Base-by-base conservation (phyloP, 1,284 basidiomycete species). In the Ceratobasidium sp. region DNA sequence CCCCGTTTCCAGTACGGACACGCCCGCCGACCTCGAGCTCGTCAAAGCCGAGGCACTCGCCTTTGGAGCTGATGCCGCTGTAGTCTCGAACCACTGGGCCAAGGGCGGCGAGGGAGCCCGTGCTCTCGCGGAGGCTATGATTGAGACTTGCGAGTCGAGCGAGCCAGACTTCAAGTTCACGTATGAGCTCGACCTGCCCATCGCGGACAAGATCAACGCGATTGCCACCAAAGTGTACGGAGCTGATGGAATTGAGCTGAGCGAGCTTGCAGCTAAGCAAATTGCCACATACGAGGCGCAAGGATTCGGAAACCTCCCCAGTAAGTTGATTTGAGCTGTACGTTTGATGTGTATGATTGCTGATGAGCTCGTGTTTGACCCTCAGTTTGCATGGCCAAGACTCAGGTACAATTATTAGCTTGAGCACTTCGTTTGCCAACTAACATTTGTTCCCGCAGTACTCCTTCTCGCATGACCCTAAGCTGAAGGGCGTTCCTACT, bases 31-130 rank as follows among this genome's bases (percentile, higher is more conserved):
- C 81, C 88, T 98, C 73, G 90, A 90, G 73, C 88, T 98, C 67
- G 88, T 99, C 54, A 89, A 91, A 72, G 86, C 92, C 78, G 87
- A 92, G 80, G 88, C 97, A 16, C 86, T 96, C 35, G 85, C 87
- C 57, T 94, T 90, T 18, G 97, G 98, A 63, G 97, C 98, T 32
- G 95, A 99, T 81, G 95, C 94, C 73, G 98, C 97, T 32, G 91
- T 98, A 8, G 91, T 98, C 71, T 94, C 93, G 80, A 97, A 94
- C 84, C 97, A 98, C 85, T 99, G 96, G 96, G 96, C 95, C 21
- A 86, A 94, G 79, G 96, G 96, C 79, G 96, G 96, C 72, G 88
- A 88, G 54, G 96, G 96, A 76, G 97, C 93, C 71, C 86, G 90
- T 76, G 90, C 89, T 62, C 89, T 98, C 76, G 96, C 96, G 18